Evolutionary conservation across 768 basidiomycete genomes (phyloP).

Genomic region (Tephrocybe rancida): DNA sequence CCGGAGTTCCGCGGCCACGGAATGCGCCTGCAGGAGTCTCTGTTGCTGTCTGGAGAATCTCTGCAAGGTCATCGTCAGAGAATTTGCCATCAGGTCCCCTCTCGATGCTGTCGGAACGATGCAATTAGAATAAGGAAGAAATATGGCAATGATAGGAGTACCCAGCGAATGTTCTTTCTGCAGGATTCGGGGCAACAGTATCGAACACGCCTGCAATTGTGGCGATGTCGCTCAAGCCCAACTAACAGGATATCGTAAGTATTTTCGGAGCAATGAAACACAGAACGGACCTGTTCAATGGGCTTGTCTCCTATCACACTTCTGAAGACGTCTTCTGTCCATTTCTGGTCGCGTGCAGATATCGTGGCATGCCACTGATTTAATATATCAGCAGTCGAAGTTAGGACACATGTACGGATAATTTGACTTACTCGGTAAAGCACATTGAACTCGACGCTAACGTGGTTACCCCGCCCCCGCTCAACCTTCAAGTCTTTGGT

Average conservation of each 20-base stretch:
- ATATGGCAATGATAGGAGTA: not conserved
- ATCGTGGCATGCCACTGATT: constrained; percentile 60
- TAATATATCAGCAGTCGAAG: not conserved
- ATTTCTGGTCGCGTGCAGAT: constrained; percentile 48
- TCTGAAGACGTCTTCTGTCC: constrained; percentile 50
- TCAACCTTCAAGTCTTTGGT: constrained; percentile 31
- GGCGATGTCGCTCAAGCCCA: constrained; percentile 25
- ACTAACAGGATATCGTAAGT: not conserved
- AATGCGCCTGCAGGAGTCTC: constrained; percentile 46
- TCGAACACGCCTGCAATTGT: constrained; percentile 18
- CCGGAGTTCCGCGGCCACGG: constrained; percentile 48
- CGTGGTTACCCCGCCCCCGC: constrained; percentile 64
- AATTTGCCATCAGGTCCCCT: constrained; percentile 51
- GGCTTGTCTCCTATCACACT: constrained; percentile 38
- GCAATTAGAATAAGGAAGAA: not conserved
- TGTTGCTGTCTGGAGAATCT: constrained; percentile 47
- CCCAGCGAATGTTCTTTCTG: constrained; percentile 46
- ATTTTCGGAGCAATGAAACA: not conserved
- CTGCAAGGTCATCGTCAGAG: constrained; percentile 50
- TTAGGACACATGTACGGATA: not conserved
- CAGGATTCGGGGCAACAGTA: constrained; percentile 20
- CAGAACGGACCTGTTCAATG: constrained; percentile 29
- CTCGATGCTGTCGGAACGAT: constrained; percentile 21
- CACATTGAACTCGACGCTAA: constrained; percentile 67
- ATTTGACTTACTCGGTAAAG: constrained; percentile 37